These are phyloP conservation scores for Senna tora DNA, from an alignment of 306 rosid species.

Conservation along the genomic window DNA sequence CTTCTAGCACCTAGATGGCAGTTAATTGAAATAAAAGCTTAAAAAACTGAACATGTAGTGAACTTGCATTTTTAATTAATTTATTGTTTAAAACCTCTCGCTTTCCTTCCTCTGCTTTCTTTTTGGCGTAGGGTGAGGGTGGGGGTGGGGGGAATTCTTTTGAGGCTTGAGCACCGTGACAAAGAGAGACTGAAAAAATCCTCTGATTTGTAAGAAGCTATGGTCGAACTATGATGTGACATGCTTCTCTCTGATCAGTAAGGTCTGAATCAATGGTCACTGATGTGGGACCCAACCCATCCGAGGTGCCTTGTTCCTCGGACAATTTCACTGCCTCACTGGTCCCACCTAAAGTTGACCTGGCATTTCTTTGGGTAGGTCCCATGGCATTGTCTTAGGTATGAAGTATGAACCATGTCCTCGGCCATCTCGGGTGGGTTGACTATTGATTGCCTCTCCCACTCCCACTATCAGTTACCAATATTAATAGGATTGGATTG, in stretches of 20 bases:
- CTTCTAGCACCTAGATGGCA: too few species aligned
- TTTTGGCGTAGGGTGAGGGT: neutral
- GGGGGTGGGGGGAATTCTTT: constrained; percentile 34
- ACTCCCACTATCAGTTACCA: constrained; percentile 9
- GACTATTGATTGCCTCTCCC: constrained; percentile 28
- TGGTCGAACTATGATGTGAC: constrained; percentile 43
- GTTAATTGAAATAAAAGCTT: neutral
- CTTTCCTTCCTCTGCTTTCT: constrained; percentile 18
- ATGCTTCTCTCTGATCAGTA: constrained; percentile 10
- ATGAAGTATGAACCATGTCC: neutral
- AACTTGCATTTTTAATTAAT: neutral
- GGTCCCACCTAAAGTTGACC: constrained; percentile 25
- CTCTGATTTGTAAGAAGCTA: constrained; percentile 41
- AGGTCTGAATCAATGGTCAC: constrained; percentile 18
- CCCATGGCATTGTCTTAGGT: neutral
- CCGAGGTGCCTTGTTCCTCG: constrained; percentile 1
- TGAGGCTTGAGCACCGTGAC: constrained; percentile 39
- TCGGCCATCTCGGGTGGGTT: constrained; percentile 26
- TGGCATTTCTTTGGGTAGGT: neutral
- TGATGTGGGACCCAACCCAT: constrained; percentile 4
- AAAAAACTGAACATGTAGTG: constrained; percentile 13
- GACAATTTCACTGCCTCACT: neutral
- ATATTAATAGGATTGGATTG: constrained; percentile 30
- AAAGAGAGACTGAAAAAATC: constrained; percentile 13
- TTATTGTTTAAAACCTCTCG: neutral